phyloP scores from a whole-genome alignment of 1,284 basidiomycete genomes.

The Tylopilus sp. region DNA sequence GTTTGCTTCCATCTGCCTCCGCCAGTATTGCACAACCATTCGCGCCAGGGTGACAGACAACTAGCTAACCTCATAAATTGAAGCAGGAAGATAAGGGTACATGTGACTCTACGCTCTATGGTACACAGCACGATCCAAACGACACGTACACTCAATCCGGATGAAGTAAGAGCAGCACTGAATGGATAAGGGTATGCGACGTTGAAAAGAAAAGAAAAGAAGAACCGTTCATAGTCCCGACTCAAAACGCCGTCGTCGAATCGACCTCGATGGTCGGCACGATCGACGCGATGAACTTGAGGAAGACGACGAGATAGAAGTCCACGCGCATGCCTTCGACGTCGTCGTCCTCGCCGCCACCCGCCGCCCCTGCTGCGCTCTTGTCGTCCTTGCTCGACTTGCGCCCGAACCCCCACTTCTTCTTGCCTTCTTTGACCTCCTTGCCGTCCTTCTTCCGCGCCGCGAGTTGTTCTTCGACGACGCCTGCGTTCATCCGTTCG shows the following conservation, averaged over 20 bases:
- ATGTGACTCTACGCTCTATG: conserved; percentile 30
- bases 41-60: neutral
- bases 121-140: conserved; percentile 16
- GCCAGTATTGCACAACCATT: too few relatives aligned
- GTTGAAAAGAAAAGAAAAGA: neutral
- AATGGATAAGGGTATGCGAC: conserved; percentile 25
- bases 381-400: conserved; percentile 65
- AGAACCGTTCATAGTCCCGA: conserved; percentile 3
- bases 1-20: too few relatives aligned
- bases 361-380: conserved; percentile 34
- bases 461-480: conserved; percentile 72
- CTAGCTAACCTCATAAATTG: conserved; percentile 5
- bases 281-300: conserved; percentile 95
- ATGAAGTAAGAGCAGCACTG: neutral
- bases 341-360: conserved; percentile 56
- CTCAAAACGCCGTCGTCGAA: conserved; percentile 79
- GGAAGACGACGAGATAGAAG: conserved; percentile 93
- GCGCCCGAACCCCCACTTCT: conserved; percentile 82
- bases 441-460: conserved; percentile 48
- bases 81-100: conserved; percentile 22
- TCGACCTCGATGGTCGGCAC: conserved; percentile 95
- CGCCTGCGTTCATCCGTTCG: conserved; percentile 92
- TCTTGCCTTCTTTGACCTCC: conserved; percentile 64
- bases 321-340: conserved; percentile 91
- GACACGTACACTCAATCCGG: conserved; percentile 8